Evolutionary conservation across 768 basidiomycete genomes (phyloP), one percentile per base, ranked within the genome.

Genomic region (Trichaptum fuscoviolaceum): DNA sequence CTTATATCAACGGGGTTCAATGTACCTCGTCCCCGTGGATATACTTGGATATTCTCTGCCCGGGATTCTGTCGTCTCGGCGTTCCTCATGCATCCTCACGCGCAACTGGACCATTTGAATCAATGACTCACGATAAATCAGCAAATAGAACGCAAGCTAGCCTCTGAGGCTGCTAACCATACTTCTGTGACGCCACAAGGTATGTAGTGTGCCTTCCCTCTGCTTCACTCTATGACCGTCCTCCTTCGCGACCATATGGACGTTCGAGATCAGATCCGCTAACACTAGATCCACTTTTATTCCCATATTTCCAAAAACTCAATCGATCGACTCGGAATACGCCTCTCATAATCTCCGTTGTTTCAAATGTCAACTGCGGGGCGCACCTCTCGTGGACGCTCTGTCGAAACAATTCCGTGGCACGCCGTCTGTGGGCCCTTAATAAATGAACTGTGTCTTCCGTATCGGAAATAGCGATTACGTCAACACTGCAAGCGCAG

Each of bases 61-160:
- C 8, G 30, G 30, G 8, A 30, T 30, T 8, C 30, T 30, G 30
- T 8, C 30, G 30, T 30, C 30, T 30, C 30, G 30, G 8, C 30
- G 30, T 30, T 8, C 30, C 30, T 30, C 30, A 30, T 30, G 30
- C 30, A 30, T 30, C 30, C 30, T 30, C 30, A 8, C 30, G 30
- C 30, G 30, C 30, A 30, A 30, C 30, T 30, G 30, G 30, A 2
- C 42, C 6, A 12, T 52, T 52, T 20, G n/a, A n/a, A n/a, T n/a
- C n/a, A n/a, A n/a, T n/a, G n/a, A n/a, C n/a, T n/a, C n/a, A n/a
- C n/a, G n/a, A n/a, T n/a, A n/a, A n/a, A 25, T 25, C 69, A 91
- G 89, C 88, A 90, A 89, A 92, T 95, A 70, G 92, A 94, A 76
- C 84, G 91, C 64, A 93, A 91, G 74, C 78, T 93, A 7, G 85